These are phyloP conservation scores for Reticulascus tulasneorum DNA, from an alignment of 2,329 filamentous ascomycete genomes.

Conservation along the genomic window DNA sequence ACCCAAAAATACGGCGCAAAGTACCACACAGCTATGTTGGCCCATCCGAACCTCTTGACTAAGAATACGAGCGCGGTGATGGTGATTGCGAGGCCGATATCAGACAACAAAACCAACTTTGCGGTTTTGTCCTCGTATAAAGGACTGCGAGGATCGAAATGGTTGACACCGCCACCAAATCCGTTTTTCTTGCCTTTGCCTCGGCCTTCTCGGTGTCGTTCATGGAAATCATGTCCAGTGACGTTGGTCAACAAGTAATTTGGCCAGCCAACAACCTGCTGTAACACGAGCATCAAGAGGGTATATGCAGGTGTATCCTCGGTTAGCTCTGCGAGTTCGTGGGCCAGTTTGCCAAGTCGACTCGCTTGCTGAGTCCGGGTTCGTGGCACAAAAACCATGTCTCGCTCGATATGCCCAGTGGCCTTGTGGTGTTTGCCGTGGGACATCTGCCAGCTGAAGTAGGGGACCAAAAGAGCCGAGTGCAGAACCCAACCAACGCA, in stretches of 20 bases:
- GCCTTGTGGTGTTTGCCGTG: constrained; percentile 99
- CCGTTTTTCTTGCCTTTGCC: constrained; percentile 92
- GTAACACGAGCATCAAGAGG: constrained; percentile 65
- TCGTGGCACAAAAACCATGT: constrained; percentile 98
- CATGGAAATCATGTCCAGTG: constrained; percentile 93
- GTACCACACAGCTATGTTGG: constrained; percentile 93
- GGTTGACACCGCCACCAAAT: constrained; percentile 76
- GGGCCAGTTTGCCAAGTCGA: constrained; percentile 67
- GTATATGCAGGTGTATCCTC: constrained; percentile 93
- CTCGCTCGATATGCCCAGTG: constrained; percentile 92
- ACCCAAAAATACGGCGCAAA: constrained; percentile 94
- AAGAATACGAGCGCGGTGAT: constrained; percentile 61
- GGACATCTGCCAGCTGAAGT: constrained; percentile 99
- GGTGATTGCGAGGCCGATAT: constrained; percentile 71
- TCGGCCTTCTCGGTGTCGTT: constrained; percentile 86
- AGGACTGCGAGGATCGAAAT: constrained; percentile 85
- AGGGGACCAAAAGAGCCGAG: constrained; percentile 84
- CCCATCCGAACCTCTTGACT: constrained; percentile 73
- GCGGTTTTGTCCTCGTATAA: constrained; percentile 90
- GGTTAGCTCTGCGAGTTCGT: constrained; percentile 83
- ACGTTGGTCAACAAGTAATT: constrained; percentile 89
- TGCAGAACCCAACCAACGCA: constrained; percentile 88
- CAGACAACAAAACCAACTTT: constrained; percentile 79
- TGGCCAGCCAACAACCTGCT: constrained; percentile 92
- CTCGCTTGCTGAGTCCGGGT: constrained; percentile 78